Evolutionary conservation across 306 rosid genomes (phyloP), one percentile per base, ranked within the genome.

Genomic region (Trifolium repens): DNA sequence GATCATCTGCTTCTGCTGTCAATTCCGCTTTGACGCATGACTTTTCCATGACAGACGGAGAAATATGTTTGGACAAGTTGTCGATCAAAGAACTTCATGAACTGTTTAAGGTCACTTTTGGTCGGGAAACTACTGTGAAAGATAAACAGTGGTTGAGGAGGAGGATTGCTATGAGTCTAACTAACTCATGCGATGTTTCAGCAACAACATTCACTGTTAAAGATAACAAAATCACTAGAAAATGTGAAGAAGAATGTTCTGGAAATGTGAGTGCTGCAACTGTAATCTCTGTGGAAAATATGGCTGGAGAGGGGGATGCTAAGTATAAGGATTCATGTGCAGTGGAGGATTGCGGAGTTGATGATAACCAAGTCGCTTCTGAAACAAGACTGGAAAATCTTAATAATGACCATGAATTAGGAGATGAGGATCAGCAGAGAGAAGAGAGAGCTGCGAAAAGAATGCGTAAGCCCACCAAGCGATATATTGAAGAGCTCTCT

Each of bases 401-500:
- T 74, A 54, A 84, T n/a, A 67, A 52, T n/a, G 96, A 88, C 60
- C 74, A 77, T 81, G 89, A 85, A 71, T 70, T 72, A 81, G 89
- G 80, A 37, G 77, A 67, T 79, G 89, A 84, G 81, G 86, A 84
- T 83, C 81, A 75, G 58, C 84, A 63, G 24, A 35, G 58, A 26
- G 89, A 86, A 58, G 81, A 90, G 77, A 88, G 85, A 84, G 92
- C 84, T 81, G 92, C 73, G 4, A 94, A 94, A 88, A 89, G 99
- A 85, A 75, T 92, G 42, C 86, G 99, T 62, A 94, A 87, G 87
- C 99, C 99, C 71, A 94, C 99, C 6, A 92, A 73, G 85, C 85
- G 99, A 87, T 94, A 94, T 79, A 94, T 94, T 84, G 99, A 94
- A 90, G 99, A 94, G 79, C 92, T 90, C 73, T 92, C 99, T 64